Percentiles rank a stretch among this genome's conserved stretches.
These are phyloP conservation scores for Vaccinium myrtillus DNA, from an alignment of 148 eudicot genomes.

Conservation along the genomic window DNA sequence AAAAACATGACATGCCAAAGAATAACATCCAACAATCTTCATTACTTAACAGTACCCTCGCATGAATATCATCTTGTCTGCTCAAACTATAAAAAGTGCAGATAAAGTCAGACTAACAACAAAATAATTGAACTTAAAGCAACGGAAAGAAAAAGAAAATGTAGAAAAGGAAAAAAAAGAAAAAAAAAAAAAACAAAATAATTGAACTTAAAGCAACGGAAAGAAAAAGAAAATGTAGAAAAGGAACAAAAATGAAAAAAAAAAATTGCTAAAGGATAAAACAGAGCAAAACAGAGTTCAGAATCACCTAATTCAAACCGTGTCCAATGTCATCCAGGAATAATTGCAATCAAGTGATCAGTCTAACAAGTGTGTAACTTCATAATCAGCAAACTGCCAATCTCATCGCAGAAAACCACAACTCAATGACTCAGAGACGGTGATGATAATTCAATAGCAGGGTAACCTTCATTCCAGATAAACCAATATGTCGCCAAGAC, in stretches of 20 bases:
- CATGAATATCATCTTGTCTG: not conserved
- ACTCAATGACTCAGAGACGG: not conserved
- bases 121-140: not conserved
- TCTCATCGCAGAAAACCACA: not conserved
- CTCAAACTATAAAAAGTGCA: not conserved
- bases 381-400: not conserved
- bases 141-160: not conserved
- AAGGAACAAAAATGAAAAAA: too few species aligned
- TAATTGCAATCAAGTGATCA: not conserved
- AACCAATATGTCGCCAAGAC: not conserved
- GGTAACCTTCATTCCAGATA: not conserved
- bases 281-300: not conserved
- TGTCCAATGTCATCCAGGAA: not conserved
- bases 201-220: not conserved
- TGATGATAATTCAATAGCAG: not conserved
- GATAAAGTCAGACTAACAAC: not conserved
- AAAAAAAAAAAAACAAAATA: not conserved
- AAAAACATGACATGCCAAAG: not conserved
- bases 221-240: too few species aligned
- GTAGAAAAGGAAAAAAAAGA: too few species aligned
- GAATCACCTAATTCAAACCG: not conserved
- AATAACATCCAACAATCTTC: not conserved
- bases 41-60: too few species aligned
- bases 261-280: too few species aligned
- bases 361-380: not conserved